phyloP scores from a whole-genome alignment of 2,329 filamentous ascomycete species.

The Hypoxylon sp. region DNA sequence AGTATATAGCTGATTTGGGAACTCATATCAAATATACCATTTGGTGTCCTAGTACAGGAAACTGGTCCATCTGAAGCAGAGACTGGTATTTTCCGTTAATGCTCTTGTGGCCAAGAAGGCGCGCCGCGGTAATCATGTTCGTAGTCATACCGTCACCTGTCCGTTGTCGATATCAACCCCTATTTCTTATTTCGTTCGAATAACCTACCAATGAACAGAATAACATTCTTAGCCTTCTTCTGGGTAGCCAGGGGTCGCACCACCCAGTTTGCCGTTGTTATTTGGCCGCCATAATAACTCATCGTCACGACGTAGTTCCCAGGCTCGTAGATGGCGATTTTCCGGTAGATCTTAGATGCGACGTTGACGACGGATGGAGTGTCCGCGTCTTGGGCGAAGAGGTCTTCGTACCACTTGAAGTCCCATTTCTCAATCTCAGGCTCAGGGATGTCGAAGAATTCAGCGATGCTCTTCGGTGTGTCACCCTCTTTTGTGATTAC shows the following conservation, averaged over 20 bases:
- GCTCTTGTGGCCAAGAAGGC: conserved; percentile 83
- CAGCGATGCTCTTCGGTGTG: conserved; percentile 66
- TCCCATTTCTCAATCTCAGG: conserved; percentile 83
- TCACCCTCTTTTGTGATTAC: conserved; percentile 76
- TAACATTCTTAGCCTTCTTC: conserved; percentile 85
- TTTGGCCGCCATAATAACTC: conserved; percentile 78
- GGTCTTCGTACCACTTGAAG: conserved; percentile 87
- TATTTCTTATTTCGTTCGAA: background rate
- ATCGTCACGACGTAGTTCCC: conserved; percentile 83
- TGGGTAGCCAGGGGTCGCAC: conserved; percentile 78
- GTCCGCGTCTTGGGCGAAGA: conserved; percentile 79
- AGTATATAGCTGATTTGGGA: background rate
- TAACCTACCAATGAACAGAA: conserved; percentile 81
- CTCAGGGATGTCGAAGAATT: conserved; percentile 78
- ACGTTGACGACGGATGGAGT: conserved; percentile 82
- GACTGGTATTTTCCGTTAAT: conserved; percentile 88
- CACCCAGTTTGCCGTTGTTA: conserved; percentile 80
- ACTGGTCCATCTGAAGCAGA: conserved; percentile 82
- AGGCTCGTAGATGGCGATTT: conserved; percentile 80
- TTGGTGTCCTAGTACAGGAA: conserved; percentile 87
- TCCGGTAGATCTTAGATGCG: conserved; percentile 81
- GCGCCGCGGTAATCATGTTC: conserved; percentile 84
- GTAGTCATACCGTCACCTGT: conserved; percentile 73
- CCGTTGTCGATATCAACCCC: conserved; percentile 5
- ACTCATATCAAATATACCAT: conserved; percentile 64